Evolutionary conservation across 352 stramenopile genomes (phyloP), one percentile per base, ranked within the genome.

Genomic region (Phytophthora pistaciae): DNA sequence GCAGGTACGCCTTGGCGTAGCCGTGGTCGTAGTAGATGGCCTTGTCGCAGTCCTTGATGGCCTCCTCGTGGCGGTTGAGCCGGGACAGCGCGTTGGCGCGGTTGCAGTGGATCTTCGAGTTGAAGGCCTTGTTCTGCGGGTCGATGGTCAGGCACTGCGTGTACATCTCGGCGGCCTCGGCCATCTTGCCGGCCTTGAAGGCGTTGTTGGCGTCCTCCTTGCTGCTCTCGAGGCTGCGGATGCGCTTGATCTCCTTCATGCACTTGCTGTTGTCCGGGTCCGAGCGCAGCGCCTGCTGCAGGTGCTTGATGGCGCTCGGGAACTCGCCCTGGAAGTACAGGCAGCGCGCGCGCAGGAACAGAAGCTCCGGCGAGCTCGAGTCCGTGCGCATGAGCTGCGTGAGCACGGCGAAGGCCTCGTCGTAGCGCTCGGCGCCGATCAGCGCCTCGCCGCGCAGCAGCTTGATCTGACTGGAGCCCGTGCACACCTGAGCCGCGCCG

Each of bases 31-130:
- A 94, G 66, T 96, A 92, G 42, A 98, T 92, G 20, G 91, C 92
- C 79, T 91, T 88, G 59, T 92, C 89, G 59, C 92, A 98, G 68
- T 98, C 93, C 60, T 91, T 88, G 57, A 98, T 95, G 5, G 91
- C 91, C 64, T 97, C 91, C 0, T 95, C 81, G 64, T 98, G 86
- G 64, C 92, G 78, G 20, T 85, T 79, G 33, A 98, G 68, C 49
- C 94, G 92, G 20, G 90, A 91, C 31, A 96, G 74, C 27, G 91
- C 90, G 48, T 93, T 96, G 25, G 92, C 95, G 21, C 95, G 89
- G 77, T 98, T 98, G 78, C 90, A 97, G 74, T 98, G 87, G 56
- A 98, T 88, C 83, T 98, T 98, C 27, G 95, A 91, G 78, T 97
- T 98, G 74, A 97, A 98, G 18, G 83, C 72, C 72, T 97, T 98